Evolutionary conservation across 192 early-diverging fungal species (phyloP).

Genomic region (Irineochytrium annulatum): DNA sequence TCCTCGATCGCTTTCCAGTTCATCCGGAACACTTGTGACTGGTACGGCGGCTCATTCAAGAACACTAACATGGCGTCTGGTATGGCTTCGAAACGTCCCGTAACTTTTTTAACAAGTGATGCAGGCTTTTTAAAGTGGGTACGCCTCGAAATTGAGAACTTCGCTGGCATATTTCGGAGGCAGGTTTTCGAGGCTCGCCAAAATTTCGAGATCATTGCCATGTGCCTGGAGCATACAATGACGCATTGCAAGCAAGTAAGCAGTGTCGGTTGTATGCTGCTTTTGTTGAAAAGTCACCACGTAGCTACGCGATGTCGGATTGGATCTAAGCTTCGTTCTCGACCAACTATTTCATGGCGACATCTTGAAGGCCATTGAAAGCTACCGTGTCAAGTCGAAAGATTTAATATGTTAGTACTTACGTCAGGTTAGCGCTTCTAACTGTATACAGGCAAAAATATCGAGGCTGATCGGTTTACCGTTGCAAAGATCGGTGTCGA

Average conservation of each 20-base stretch:
- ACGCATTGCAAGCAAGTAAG: constrained; percentile 72
- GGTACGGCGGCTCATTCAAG: constrained; percentile 87
- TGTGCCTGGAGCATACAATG: constrained; percentile 73
- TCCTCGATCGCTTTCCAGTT: constrained; percentile 71
- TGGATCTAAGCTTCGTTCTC: constrained; percentile 81
- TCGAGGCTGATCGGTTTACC: not conserved
- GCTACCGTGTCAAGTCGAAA: constrained; percentile 68
- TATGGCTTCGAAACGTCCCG: constrained; percentile 14
- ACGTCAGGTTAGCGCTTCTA: not conserved
- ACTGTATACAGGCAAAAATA: not conserved
- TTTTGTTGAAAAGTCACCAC: not conserved
- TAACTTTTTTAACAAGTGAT: not conserved
- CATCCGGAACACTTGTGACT: constrained; percentile 93
- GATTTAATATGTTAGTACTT: constrained; percentile 37
- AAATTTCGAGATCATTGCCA: constrained; percentile 74
- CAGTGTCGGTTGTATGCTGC: not conserved
- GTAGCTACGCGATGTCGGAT: constrained; percentile 76
- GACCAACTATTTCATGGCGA: constrained; percentile 77
- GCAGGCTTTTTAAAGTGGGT: constrained; percentile 91
- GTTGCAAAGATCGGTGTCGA: too few species aligned
- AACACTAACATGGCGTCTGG: constrained; percentile 86
- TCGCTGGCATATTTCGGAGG: constrained; percentile 78
- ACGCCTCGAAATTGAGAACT: constrained; percentile 75
- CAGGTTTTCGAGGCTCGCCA: constrained; percentile 83
- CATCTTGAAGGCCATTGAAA: constrained; percentile 62